Conservation (phyloP, 225 moss, liverwort and hornwort genomes). For the Marchantia paleacea region DNA sequence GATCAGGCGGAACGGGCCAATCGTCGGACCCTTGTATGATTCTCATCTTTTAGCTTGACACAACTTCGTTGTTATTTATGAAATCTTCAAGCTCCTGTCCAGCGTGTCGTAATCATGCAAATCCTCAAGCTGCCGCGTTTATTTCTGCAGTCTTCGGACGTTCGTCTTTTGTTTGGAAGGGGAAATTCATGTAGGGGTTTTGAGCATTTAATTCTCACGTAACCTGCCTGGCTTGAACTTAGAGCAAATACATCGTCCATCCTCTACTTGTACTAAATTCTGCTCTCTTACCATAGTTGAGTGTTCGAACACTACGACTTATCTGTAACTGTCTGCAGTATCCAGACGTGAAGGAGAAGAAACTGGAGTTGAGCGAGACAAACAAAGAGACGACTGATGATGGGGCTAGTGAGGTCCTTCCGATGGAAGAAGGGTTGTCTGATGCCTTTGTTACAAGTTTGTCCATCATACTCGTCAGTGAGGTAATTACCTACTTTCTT, state of each 20-base stretch:
- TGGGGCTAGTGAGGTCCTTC: conserved; percentile 24
- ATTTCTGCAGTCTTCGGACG: too few relatives aligned
- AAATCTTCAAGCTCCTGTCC: neutral
- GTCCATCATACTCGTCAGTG: conserved; percentile 95
- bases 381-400: conserved; percentile 29
- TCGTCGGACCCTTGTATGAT: conserved; percentile 4
- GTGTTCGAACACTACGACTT: neutral
- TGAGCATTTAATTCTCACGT: too few relatives aligned
- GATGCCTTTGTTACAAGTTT: conserved; percentile 89
- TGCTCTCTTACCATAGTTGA: too few relatives aligned
- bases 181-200: too few relatives aligned
- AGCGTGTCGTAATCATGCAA: neutral
- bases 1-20: neutral
- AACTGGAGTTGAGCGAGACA: conserved; percentile 23
- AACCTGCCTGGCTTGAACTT: too few relatives aligned
- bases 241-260: too few relatives aligned
- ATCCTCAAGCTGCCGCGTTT: neutral
- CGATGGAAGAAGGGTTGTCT: conserved; percentile 53
- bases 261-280: too few relatives aligned
- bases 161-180: too few relatives aligned
- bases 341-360: conserved; percentile 20
- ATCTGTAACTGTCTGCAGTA: conserved; percentile 18
- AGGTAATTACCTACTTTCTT: conserved; percentile 46
- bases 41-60: neutral
- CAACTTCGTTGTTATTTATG: neutral